A percentile compares a stretch with the other conserved stretches of the same genome.
These are phyloP conservation scores for Taphrina deformans DNA, from an alignment of 1,139 yeast species.

Conservation along the genomic window DNA sequence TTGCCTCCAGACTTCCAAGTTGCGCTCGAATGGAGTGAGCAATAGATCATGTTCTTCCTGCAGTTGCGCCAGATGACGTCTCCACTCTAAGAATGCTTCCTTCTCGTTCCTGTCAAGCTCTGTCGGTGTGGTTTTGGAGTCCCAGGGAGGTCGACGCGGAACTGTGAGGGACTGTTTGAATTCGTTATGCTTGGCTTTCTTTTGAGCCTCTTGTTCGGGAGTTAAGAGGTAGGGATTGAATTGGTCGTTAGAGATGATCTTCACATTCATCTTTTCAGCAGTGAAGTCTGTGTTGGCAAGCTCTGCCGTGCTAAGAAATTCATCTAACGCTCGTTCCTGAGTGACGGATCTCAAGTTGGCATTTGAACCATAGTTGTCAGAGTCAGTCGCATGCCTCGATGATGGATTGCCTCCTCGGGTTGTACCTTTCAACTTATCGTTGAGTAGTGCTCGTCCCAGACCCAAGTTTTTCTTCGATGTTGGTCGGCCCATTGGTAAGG, in stretches of 20 bases:
- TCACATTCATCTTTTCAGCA: conserved; percentile 79
- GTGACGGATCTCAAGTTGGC: conserved; percentile 85
- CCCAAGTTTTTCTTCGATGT: conserved; percentile 35
- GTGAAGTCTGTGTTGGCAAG: conserved; percentile 95
- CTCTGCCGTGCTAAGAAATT: conserved; percentile 90
- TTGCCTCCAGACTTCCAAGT: conserved; percentile 97
- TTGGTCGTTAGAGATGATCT: conserved; percentile 63
- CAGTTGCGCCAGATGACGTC: conserved; percentile 79
- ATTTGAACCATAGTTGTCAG: conserved; percentile 50
- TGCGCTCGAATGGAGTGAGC: conserved; percentile 95
- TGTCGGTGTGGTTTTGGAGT: conserved; percentile 61
- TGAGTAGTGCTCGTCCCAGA: conserved; percentile 36
- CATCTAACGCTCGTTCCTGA: conserved; percentile 91
- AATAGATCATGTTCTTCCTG: conserved; percentile 80
- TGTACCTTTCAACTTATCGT: conserved; percentile 27
- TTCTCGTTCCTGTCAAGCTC: conserved; percentile 87
- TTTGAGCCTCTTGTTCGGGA: conserved; percentile 63
- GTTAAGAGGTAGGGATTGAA: conserved; percentile 59
- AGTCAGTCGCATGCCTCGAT: conserved; percentile 44
- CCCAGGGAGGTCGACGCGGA: conserved; percentile 93
- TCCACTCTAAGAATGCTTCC: conserved; percentile 89
- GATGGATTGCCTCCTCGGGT: conserved; percentile 14
- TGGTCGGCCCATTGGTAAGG: conserved; percentile 34
- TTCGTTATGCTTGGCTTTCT: conserved; percentile 66
- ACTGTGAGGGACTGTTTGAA: conserved; percentile 83